These are phyloP conservation scores for Phytophthora quininea DNA, from an alignment of 352 stramenopile genomes.

Conservation along the genomic window DNA sequence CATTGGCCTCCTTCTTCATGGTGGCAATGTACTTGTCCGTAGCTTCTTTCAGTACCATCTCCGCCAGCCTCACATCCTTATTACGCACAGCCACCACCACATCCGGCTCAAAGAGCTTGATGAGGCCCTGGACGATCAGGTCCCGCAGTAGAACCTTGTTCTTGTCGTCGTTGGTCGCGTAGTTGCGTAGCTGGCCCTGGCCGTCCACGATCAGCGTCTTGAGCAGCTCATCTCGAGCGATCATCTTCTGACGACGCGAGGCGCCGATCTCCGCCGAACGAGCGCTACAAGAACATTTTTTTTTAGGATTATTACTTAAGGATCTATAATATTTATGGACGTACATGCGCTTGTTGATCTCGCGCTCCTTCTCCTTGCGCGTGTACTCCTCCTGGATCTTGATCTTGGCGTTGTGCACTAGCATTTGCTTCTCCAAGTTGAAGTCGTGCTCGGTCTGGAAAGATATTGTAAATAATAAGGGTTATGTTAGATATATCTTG, in stretches of 20 bases:
- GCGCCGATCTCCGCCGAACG: constrained; percentile 94
- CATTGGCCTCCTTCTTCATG: constrained; percentile 91
- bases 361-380: constrained; percentile 97
- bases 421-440: constrained; percentile 99
- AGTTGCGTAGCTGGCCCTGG: constrained; percentile 54
- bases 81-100: constrained; percentile 92
- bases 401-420: constrained; percentile 98
- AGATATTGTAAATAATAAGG: not conserved
- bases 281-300: constrained; percentile 36
- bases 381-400: constrained; percentile 98
- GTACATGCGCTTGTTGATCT: constrained; percentile 94
- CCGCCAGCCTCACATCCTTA: constrained; percentile 90
- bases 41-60: constrained; percentile 89
- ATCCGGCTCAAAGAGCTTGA: constrained; percentile 98
- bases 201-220: constrained; percentile 82
- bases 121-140: constrained; percentile 97
- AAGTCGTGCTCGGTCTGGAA: constrained; percentile 98
- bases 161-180: constrained; percentile 78
- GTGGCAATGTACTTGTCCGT: constrained; percentile 82
- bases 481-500: not conserved
- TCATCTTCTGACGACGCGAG: constrained; percentile 98
- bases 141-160: constrained; percentile 96
- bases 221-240: constrained; percentile 90
- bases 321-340: constrained; percentile 13
- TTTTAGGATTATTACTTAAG: no score